Conservation (phyloP, 140 eudicot species). For the Erigeron philadelphicus region DNA sequence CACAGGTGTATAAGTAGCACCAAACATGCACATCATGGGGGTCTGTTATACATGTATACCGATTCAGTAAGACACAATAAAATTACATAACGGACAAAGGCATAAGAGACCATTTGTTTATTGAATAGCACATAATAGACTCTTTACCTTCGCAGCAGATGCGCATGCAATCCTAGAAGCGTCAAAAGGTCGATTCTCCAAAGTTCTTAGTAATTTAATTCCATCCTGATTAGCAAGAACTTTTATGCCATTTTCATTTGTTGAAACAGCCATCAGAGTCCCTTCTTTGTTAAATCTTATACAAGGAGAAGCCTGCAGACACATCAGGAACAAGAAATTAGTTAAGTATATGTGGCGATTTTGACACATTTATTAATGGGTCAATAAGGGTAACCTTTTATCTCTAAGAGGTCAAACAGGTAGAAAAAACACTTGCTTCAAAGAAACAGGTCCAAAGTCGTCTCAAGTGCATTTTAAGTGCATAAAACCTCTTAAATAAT, state of each 20-base stretch:
- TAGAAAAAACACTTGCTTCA: neutral
- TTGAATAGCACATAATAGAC: neutral
- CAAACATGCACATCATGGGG: conserved; percentile 42
- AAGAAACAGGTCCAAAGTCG: neutral
- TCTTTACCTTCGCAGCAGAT: conserved; percentile 44
- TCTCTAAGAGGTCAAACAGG: conserved; percentile 2
- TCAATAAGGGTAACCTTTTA: neutral
- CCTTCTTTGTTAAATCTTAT: conserved; percentile 72
- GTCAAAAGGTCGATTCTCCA: conserved; percentile 62
- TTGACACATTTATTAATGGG: neutral
- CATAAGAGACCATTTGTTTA: neutral
- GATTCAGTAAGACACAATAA: conserved; percentile 17
- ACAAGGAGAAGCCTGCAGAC: conserved; percentile 68
- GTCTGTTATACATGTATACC: conserved; percentile 31
- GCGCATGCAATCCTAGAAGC: conserved; percentile 51
- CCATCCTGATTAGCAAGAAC: conserved; percentile 69
- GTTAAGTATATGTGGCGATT: conserved; percentile 1
- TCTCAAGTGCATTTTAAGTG: neutral
- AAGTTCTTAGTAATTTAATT: conserved; percentile 39
- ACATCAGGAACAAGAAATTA: conserved; percentile 18
- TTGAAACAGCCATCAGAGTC: conserved; percentile 66
- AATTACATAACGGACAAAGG: neutral
- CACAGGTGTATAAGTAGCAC: conserved; percentile 39
- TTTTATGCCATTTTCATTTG: conserved; percentile 68
- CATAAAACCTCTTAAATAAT: conserved; percentile 11